A percentile compares a stretch with the other conserved stretches of the same genome.
Evolutionary conservation across 1,284 basidiomycete species (phyloP).

Genomic region (Gymnopus androsaceus): DNA sequence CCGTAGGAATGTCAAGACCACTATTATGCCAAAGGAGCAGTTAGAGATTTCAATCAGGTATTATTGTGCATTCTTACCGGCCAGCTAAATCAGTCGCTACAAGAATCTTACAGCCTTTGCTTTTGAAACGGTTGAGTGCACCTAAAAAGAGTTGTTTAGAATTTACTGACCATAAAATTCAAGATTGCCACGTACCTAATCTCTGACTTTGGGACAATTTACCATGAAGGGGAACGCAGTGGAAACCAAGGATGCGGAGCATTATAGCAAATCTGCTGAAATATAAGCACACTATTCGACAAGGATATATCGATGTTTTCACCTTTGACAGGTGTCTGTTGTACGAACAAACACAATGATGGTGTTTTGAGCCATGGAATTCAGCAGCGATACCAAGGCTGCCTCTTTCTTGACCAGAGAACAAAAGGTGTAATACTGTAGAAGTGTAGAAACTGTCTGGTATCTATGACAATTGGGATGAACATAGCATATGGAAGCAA

Average conservation of each 20-base stretch:
- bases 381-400: conserved; percentile 87
- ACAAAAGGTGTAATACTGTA: conserved; percentile 95
- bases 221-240: conserved; percentile 94
- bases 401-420: conserved; percentile 93
- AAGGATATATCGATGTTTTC: conserved; percentile 22
- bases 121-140: conserved; percentile 94
- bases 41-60: conserved; percentile 6
- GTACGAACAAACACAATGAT: conserved; percentile 97
- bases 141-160: too few species aligned
- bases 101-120: conserved; percentile 85
- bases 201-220: conserved; percentile 94
- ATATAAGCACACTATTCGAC: not conserved
- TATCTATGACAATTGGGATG: conserved; percentile 58
- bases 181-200: conserved; percentile 36
- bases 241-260: conserved; percentile 90
- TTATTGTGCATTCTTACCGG: conserved; percentile 53
- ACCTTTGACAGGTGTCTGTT: conserved; percentile 89
- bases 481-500: not conserved
- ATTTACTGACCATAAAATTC: too few species aligned
- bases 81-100: conserved; percentile 97
- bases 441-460: conserved; percentile 91
- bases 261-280: conserved; percentile 81
- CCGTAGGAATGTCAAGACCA: conserved; percentile 94
- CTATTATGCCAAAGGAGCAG: conserved; percentile 41
- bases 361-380: conserved; percentile 88